Conservation (phyloP, 129 eudicot species). For the Logfia minima region DNA sequence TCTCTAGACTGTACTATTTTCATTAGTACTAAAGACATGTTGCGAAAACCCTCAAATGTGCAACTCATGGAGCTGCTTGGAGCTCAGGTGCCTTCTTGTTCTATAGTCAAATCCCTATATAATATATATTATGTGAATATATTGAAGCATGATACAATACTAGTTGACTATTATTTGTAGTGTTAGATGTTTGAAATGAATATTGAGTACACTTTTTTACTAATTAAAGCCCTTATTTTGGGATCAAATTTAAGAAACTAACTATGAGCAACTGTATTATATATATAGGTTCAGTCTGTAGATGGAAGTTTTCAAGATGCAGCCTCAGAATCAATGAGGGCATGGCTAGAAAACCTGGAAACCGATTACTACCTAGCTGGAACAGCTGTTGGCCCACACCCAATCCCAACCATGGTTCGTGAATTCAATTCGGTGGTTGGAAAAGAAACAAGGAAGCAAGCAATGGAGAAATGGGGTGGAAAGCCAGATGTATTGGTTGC, state of each 20-base stretch:
- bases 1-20: conserved; percentile 47
- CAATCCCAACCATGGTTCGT: conserved; percentile 65
- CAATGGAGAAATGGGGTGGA: conserved; percentile 78
- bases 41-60: conserved; percentile 49
- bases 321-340: conserved; percentile 55
- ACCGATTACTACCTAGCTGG: conserved; percentile 51
- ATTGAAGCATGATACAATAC: too few species aligned
- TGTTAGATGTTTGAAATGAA: too few species aligned
- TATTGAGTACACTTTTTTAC: too few species aligned
- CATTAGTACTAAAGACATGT: conserved; percentile 44
- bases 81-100: conserved; percentile 40
- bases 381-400: conserved; percentile 66
- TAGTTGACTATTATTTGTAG: too few species aligned
- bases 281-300: conserved; percentile 38
- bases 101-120: neutral
- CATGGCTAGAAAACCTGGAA: conserved; percentile 53
- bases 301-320: conserved; percentile 60
- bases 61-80: conserved; percentile 54
- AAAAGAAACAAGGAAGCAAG: conserved; percentile 71
- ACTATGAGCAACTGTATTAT: neutral
- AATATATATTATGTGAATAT: too few species aligned
- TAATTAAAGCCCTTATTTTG: neutral
- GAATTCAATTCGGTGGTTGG: conserved; percentile 77
- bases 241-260: neutral
- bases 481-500: conserved; percentile 70